Evolutionary conservation across 1,284 basidiomycete genomes (phyloP).

Genomic region (Ustilago loliicola): DNA sequence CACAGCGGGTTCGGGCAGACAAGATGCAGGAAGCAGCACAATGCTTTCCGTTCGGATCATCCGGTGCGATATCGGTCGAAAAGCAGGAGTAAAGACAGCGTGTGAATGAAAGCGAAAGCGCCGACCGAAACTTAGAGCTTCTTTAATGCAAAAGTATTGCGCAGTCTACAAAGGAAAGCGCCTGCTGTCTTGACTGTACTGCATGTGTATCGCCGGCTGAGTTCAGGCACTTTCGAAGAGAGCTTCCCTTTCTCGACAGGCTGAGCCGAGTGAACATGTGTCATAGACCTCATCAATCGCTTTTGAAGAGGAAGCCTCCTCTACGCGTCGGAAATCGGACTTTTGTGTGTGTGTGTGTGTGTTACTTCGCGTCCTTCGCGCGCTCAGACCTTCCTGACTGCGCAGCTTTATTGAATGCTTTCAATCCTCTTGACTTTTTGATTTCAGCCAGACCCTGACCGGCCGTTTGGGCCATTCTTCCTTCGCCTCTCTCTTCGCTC

Average conservation of each 20-base stretch:
- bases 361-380: constrained; percentile 4
- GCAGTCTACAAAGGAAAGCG: too few relatives aligned
- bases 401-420: neutral
- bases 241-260: neutral
- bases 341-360: neutral
- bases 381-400: constrained; percentile 2
- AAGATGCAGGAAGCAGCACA: too few relatives aligned
- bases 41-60: neutral
- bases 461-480: neutral
- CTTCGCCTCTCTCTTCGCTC: neutral
- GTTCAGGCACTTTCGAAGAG: neutral
- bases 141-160: neutral
- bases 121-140: constrained; percentile 3
- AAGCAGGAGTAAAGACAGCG: too few relatives aligned
- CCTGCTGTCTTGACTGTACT: too few relatives aligned
- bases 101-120: neutral
- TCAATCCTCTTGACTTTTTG: neutral
- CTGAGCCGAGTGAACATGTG: neutral
- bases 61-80: neutral
- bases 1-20: too few relatives aligned
- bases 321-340: constrained; percentile 5
- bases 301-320: neutral
- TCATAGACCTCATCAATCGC: neutral
- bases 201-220: neutral
- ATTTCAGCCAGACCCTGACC: constrained; percentile 12